These are phyloP conservation scores for Melaleuca quinquenervia DNA, from an alignment of 345 rosid species.

Conservation along the genomic window DNA sequence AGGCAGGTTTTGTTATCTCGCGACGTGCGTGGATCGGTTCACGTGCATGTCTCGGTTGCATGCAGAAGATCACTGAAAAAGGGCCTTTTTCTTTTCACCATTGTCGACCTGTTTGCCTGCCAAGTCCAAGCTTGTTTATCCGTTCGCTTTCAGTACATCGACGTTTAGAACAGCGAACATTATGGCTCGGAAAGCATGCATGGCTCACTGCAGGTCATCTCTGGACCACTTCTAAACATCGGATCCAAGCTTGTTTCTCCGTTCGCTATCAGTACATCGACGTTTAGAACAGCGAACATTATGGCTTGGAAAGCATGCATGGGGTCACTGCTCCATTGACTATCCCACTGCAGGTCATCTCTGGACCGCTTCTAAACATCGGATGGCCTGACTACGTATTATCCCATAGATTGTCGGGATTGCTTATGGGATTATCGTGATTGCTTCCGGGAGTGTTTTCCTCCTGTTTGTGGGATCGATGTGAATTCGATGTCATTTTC, in stretches of 20 bases:
- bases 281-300: neutral
- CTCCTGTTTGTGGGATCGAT: neutral
- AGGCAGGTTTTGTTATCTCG: neutral
- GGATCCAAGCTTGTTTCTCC: neutral
- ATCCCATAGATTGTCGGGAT: neutral
- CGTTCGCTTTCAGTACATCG: neutral
- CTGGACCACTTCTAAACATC: neutral
- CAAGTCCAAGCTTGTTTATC: neutral
- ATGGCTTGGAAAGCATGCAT: neutral
- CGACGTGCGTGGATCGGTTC: neutral
- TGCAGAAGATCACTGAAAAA: neutral
- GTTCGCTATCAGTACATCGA: neutral
- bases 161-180: neutral
- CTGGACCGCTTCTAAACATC: neutral
- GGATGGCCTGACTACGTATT: neutral
- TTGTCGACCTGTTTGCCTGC: neutral
- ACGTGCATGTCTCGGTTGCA: neutral
- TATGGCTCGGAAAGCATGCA: neutral
- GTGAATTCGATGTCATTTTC: neutral
- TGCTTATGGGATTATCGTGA: neutral
- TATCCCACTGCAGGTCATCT: neutral
- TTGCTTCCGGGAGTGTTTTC: neutral
- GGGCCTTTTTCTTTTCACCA: neutral
- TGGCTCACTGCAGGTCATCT: neutral
- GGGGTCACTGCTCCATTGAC: too few species aligned